These are phyloP conservation scores for Myxozyma nipponensis DNA, from an alignment of 805 yeast genomes.

Conservation along the genomic window DNA sequence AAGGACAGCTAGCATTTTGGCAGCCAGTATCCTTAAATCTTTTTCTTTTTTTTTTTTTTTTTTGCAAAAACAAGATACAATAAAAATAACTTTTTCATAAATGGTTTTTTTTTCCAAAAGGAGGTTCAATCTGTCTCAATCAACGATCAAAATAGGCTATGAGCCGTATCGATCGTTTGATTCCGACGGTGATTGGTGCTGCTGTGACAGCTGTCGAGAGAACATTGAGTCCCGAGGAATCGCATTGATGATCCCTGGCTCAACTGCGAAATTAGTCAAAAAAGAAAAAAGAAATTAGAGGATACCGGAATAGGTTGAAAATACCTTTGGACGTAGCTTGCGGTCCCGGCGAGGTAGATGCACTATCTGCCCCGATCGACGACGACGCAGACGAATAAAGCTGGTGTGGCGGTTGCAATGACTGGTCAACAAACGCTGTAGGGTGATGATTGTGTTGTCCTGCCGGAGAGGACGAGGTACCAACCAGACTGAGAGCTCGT, in stretches of 20 bases:
- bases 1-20: too few species aligned
- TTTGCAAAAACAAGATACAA: too few species aligned
- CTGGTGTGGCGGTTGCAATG: background rate
- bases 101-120: too few species aligned
- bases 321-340: background rate
- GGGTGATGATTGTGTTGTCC: background rate
- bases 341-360: background rate
- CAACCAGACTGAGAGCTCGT: constrained; percentile 28
- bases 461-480: constrained; percentile 6
- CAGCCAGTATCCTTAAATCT: too few species aligned
- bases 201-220: background rate
- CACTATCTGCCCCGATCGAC: constrained; percentile 2
- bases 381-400: background rate
- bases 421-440: too few species aligned
- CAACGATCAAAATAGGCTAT: too few species aligned
- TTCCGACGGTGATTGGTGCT: background rate
- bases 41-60: too few species aligned
- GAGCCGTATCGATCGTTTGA: background rate
- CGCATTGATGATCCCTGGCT: background rate
- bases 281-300: too few species aligned
- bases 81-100: too few species aligned
- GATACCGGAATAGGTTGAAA: background rate
- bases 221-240: background rate
- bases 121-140: too few species aligned
- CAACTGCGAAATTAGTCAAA: background rate